These are phyloP conservation scores for Pyrenochaeta sp. DNA, from an alignment of 2,329 filamentous ascomycete species.

Conservation along the genomic window DNA sequence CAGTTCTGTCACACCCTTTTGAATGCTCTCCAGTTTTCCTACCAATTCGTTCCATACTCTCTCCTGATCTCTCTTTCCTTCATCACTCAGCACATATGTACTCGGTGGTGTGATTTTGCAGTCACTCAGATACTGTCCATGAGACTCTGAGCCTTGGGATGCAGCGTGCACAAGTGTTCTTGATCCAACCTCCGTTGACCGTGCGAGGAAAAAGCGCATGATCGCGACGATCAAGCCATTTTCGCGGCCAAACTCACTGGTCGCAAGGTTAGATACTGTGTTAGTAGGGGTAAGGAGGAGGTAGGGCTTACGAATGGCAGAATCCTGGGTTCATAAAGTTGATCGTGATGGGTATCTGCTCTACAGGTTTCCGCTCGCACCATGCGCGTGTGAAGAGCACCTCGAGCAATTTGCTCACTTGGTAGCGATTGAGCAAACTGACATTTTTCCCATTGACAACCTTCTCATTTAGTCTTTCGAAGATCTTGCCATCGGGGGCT, in stretches of 20 bases:
- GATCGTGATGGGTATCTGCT: slow-evolving; percentile 38
- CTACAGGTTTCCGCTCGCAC: slow-evolving; percentile 20
- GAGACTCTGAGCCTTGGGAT: slow-evolving; percentile 43
- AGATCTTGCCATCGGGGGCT: slow-evolving; percentile 36
- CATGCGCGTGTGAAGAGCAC: slow-evolving; percentile 36
- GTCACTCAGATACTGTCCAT: slow-evolving; percentile 54
- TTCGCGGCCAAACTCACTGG: slow-evolving; percentile 35
- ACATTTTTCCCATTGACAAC: slow-evolving; percentile 8
- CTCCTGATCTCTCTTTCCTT: slow-evolving; percentile 47
- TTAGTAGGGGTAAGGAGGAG: neutral
- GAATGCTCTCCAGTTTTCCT: slow-evolving; percentile 50
- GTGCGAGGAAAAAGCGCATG: slow-evolving; percentile 35
- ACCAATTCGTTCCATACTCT: slow-evolving; percentile 53
- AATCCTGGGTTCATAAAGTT: slow-evolving; percentile 47
- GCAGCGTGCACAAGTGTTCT: slow-evolving; percentile 53
- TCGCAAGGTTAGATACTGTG: neutral
- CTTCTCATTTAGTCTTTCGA: slow-evolving; percentile 33
- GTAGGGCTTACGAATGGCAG: slow-evolving; percentile 37
- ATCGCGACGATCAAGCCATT: slow-evolving; percentile 11
- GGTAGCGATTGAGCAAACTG: slow-evolving; percentile 31
- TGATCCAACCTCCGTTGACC: slow-evolving; percentile 52
- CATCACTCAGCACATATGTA: slow-evolving; percentile 45
- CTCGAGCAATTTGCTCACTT: slow-evolving; percentile 44
- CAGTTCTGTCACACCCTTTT: slow-evolving; percentile 34
- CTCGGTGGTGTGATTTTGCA: slow-evolving; percentile 38